phyloP scores from a whole-genome alignment of 306 rosid species.

The Castanea sativa region DNA sequence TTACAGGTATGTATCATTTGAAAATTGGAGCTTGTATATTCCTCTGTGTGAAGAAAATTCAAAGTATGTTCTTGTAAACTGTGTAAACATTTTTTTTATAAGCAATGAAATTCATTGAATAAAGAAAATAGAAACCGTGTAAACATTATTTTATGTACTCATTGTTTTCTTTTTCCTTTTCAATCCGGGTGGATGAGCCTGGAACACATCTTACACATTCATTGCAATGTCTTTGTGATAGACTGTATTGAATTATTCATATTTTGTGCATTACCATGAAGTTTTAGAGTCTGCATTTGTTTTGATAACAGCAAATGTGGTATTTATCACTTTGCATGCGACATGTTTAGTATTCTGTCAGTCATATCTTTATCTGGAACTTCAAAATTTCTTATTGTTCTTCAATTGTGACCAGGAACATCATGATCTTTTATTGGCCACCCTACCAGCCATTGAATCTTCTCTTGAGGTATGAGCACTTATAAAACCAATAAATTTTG shows the following conservation, averaged over 20 bases:
- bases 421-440: conserved; percentile 84
- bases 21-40: conserved; percentile 10
- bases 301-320: conserved; percentile 4
- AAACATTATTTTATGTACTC: no score
- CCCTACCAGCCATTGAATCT: conserved; percentile 85
- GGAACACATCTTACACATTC: not conserved
- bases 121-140: no score
- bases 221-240: not conserved
- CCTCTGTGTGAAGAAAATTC: conserved; percentile 2
- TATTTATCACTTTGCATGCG: conserved; percentile 11
- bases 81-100: not conserved
- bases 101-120: not conserved
- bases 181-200: not conserved
- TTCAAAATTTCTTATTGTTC: not conserved
- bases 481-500: not conserved
- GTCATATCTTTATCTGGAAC: not conserved
- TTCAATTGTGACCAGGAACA: conserved; percentile 65
- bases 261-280: conserved; percentile 16
- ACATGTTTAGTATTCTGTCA: conserved; percentile 10
- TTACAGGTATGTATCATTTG: conserved; percentile 61
- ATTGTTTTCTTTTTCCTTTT: not conserved
- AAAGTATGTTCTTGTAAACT: not conserved
- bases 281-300: conserved; percentile 14
- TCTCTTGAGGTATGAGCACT: conserved; percentile 73
- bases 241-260: not conserved